Conservation (phyloP, 768 basidiomycete genomes). For the Dictyophora rubrovolvata region DNA sequence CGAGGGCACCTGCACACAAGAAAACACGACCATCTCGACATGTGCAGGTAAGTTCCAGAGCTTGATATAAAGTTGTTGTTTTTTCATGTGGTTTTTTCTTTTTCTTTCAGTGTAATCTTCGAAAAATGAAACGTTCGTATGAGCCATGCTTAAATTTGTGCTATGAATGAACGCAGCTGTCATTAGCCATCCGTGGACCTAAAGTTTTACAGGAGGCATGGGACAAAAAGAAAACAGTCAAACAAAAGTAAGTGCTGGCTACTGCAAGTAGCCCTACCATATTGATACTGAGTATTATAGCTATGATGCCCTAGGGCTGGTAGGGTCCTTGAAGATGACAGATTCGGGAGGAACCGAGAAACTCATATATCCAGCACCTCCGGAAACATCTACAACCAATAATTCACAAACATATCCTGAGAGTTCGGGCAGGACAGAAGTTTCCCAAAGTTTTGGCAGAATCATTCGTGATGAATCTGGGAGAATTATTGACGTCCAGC, state of each 20-base stretch:
- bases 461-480: slow-evolving; percentile 77
- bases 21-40: slow-evolving; percentile 64
- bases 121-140: slow-evolving; percentile 10
- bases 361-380: not conserved
- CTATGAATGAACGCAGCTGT: not conserved
- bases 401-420: slow-evolving; percentile 13
- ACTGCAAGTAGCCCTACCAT: not conserved
- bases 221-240: slow-evolving; percentile 80
- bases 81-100: slow-evolving; percentile 9
- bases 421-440: slow-evolving; percentile 18
- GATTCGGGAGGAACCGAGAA: slow-evolving; percentile 58
- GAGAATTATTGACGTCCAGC: slow-evolving; percentile 59
- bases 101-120: slow-evolving; percentile 3
- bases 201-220: slow-evolving; percentile 74
- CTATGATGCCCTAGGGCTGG: slow-evolving; percentile 69
- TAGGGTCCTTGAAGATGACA: slow-evolving; percentile 55
- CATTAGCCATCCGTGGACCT: slow-evolving; percentile 68
- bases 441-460: slow-evolving; percentile 63
- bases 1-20: slow-evolving; percentile 64
- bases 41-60: slow-evolving; percentile 69
- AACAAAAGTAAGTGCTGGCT: slow-evolving; percentile 67
- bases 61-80: slow-evolving; percentile 47
- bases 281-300: slow-evolving; percentile 26
- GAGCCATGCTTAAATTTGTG: not conserved
- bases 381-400: not conserved